phyloP scores from a whole-genome alignment of 2,329 filamentous ascomycete species.

The Leptographium radiaticola region DNA sequence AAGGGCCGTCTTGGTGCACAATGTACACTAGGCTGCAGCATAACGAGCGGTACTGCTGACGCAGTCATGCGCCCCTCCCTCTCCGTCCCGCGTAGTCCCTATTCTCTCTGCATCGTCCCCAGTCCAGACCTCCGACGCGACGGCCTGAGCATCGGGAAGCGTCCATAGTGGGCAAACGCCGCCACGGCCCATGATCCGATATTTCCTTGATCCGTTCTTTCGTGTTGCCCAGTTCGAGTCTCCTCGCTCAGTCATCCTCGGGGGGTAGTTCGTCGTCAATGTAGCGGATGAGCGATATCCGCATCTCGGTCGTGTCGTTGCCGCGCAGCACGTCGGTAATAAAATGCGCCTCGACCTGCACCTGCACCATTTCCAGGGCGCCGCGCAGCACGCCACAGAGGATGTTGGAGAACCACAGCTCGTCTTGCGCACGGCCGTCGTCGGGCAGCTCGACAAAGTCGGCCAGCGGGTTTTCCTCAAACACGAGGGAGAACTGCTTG shows the following conservation, averaged over 20 bases:
- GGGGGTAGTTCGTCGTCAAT: conserved; percentile 96
- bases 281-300: conserved; percentile 79
- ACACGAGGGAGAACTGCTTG: conserved; percentile 91
- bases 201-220: too few species aligned
- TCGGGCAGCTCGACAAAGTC: conserved; percentile 97
- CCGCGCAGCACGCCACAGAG: conserved; percentile 86
- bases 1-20: too few species aligned
- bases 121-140: too few species aligned
- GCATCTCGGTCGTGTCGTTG: conserved; percentile 95
- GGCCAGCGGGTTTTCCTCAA: conserved; percentile 92
- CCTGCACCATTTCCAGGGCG: conserved; percentile 95
- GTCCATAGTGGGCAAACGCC: too few species aligned
- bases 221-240: too few species aligned
- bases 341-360: conserved; percentile 96
- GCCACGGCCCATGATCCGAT: too few species aligned
- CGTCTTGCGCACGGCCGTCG: conserved; percentile 87
- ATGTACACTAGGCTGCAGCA: too few species aligned
- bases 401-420: conserved; percentile 97
- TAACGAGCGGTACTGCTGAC: too few species aligned
- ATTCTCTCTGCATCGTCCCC: too few species aligned
- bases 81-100: too few species aligned
- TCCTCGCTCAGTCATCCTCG: conserved; percentile 96
- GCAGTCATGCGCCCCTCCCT: too few species aligned
- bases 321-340: conserved; percentile 86
- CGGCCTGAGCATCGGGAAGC: too few species aligned